These are phyloP conservation scores for Brasenia schreberi DNA, from an alignment of 164 flowering plant genomes.

Conservation along the genomic window DNA sequence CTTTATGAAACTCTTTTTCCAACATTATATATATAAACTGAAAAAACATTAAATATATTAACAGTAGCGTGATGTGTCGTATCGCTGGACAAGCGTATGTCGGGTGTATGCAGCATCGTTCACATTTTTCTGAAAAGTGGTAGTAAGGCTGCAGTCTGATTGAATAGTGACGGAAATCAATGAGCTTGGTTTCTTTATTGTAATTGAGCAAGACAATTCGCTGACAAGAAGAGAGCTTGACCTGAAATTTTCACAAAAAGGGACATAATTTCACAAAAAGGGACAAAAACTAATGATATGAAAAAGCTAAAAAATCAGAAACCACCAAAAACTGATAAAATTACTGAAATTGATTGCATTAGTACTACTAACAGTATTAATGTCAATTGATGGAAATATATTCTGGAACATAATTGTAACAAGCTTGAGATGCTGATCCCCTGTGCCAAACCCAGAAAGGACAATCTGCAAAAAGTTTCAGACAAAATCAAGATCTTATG, in stretches of 20 bases:
- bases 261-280: too few species aligned
- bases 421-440: conserved; percentile 78
- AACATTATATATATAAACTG: too few species aligned
- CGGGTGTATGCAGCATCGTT: too few species aligned
- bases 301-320: neutral
- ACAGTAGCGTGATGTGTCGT: too few species aligned
- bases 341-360: neutral
- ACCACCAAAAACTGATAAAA: neutral
- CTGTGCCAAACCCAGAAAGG: conserved; percentile 86
- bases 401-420: conserved; percentile 82
- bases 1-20: too few species aligned
- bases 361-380: conserved; percentile 61
- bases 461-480: conserved; percentile 52
- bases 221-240: conserved; percentile 80
- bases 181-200: conserved; percentile 79
- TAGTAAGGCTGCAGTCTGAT: conserved; percentile 87
- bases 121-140: too few species aligned
- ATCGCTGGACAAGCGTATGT: too few species aligned
- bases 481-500: neutral
- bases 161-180: conserved; percentile 92
- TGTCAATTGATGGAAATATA: conserved; percentile 87
- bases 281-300: neutral
- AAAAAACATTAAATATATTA: too few species aligned
- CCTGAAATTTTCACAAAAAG: conserved; percentile 31
- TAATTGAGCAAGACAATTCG: conserved; percentile 81